A percentile compares a stretch with the other conserved stretches of the same genome.
Evolutionary conservation across 73 alveolate genomes (phyloP).

Genomic region (Paramecium tetraurelia): DNA sequence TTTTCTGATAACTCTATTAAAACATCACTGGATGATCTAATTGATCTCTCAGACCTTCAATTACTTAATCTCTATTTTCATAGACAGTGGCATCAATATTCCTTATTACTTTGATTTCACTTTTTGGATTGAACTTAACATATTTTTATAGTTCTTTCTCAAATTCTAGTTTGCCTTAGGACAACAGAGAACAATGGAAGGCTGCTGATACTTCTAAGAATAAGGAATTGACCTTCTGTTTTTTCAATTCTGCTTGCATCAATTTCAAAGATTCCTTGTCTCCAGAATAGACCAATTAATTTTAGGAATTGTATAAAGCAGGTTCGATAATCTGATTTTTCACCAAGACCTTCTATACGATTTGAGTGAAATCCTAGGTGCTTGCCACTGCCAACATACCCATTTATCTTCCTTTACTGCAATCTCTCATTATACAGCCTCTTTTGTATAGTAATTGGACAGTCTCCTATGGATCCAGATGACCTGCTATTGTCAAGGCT

Average conservation of each 20-base stretch:
- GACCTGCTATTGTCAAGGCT: constrained; percentile 31
- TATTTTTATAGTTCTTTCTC: neutral
- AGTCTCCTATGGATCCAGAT: neutral
- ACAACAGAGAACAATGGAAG: constrained; percentile 26
- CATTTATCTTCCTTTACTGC: constrained; percentile 33
- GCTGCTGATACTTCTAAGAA: constrained; percentile 43
- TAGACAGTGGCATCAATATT: neutral
- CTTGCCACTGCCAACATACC: constrained; percentile 39
- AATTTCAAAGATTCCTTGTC: neutral
- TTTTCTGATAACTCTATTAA: neutral
- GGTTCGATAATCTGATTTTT: constrained; percentile 4
- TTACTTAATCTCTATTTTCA: neutral
- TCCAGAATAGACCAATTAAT: constrained; percentile 21
- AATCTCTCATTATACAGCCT: constrained; percentile 50
- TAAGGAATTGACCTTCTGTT: neutral
- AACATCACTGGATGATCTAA: neutral
- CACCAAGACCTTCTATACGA: neutral
- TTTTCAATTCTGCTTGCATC: neutral
- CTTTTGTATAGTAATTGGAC: neutral
- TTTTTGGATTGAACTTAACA: neutral
- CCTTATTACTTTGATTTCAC: neutral
- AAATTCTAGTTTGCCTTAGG: neutral
- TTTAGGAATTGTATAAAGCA: neutral
- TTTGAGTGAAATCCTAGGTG: neutral
- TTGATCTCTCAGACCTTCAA: constrained; percentile 34